A percentile compares a stretch with the other conserved stretches of the same genome.
Conservation (phyloP, 1,139 yeast species). For the Sugiyamaella novakii region DNA sequence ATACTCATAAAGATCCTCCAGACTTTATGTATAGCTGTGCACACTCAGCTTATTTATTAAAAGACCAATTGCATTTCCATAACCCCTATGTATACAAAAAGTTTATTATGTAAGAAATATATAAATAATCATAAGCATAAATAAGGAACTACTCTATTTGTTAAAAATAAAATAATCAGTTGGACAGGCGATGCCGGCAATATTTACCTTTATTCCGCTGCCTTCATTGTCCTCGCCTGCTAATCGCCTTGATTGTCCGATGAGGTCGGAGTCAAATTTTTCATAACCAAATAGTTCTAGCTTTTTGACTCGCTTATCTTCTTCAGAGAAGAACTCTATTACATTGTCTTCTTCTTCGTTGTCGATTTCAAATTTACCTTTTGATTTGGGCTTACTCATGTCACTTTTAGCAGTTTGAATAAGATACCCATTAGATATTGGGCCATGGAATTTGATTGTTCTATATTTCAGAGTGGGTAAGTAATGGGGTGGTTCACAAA, state of each 20-base stretch:
- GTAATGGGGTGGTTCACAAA: conserved; percentile 15
- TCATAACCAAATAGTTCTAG: conserved; percentile 7
- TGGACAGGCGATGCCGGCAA: conserved; percentile 8
- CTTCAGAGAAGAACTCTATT: background rate
- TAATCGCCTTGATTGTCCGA: conserved; percentile 9
- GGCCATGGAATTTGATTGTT: conserved; percentile 6
- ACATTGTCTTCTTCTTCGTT: background rate
- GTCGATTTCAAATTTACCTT: conserved; percentile 12
- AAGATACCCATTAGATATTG: background rate
- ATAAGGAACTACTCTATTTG: no score
- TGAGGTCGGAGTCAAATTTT: background rate
- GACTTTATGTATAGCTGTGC: no score
- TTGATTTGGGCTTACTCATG: conserved; percentile 1
- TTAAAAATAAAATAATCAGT: conserved; percentile 9
- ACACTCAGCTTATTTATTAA: no score
- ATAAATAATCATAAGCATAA: conserved; percentile 10
- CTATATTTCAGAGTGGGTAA: conserved; percentile 9
- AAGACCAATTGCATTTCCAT: background rate
- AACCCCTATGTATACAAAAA: background rate
- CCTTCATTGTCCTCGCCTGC: conserved; percentile 3
- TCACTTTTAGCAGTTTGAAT: conserved; percentile 9
- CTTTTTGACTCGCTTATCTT: background rate
- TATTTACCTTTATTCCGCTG: background rate
- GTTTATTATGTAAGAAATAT: conserved; percentile 1
- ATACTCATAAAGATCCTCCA: no score